Percentiles rank a stretch among this genome's conserved stretches.
Conservation (phyloP, 1,139 yeast species). For the Sugiyamaella sp. region DNA sequence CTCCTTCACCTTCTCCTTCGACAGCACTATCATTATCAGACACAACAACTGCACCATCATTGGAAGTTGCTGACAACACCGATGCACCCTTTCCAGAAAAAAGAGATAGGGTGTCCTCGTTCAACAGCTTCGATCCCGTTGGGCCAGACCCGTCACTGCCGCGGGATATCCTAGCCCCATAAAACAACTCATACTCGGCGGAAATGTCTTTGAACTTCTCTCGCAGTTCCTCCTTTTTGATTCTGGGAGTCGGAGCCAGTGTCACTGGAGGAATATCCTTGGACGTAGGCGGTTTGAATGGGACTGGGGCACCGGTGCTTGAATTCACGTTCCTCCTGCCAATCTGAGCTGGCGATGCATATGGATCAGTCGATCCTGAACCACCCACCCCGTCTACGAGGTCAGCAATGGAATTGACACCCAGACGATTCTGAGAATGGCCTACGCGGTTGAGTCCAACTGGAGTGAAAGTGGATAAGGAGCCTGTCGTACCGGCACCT, state of each 20-base stretch:
- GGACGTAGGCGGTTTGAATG: slow-evolving; percentile 69
- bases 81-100: slow-evolving; percentile 24
- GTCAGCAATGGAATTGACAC: slow-evolving; percentile 79
- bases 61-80: slow-evolving; percentile 14
- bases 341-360: slow-evolving; percentile 4
- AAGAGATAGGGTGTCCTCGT: slow-evolving; percentile 26
- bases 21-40: background rate
- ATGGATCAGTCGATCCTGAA: slow-evolving; percentile 5
- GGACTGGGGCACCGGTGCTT: slow-evolving; percentile 16
- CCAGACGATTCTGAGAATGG: slow-evolving; percentile 54
- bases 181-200: slow-evolving; percentile 52
- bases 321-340: slow-evolving; percentile 5
- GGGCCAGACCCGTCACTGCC: slow-evolving; percentile 9
- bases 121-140: slow-evolving; percentile 5
- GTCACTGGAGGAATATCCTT: slow-evolving; percentile 85
- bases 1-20: background rate
- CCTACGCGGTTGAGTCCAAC: slow-evolving; percentile 30
- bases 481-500: slow-evolving; percentile 10
- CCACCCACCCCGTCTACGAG: slow-evolving; percentile 49
- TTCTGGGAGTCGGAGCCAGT: slow-evolving; percentile 60
- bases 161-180: slow-evolving; percentile 22
- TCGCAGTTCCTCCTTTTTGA: slow-evolving; percentile 52
- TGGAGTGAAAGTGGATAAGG: slow-evolving; percentile 26
- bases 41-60: background rate
- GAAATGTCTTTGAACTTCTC: slow-evolving; percentile 52